Percentiles rank a stretch among this genome's conserved stretches.
phyloP scores from a whole-genome alignment of 176 grass and related monocot species.

The Pontederia paniculata region DNA sequence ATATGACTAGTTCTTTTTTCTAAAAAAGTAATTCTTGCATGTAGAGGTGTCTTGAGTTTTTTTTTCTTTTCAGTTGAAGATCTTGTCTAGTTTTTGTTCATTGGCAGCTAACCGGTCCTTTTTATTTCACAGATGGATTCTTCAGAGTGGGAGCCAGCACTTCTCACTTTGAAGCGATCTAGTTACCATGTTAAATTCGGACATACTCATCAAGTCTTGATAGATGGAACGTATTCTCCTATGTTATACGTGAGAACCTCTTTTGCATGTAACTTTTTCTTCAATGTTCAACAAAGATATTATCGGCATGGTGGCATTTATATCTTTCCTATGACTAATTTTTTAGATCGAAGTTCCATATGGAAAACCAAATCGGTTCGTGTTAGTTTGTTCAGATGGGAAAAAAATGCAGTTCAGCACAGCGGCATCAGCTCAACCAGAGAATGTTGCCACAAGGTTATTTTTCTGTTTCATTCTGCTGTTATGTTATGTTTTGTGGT shows the following conservation, averaged over 20 bases:
- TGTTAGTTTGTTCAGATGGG: slow-evolving; percentile 26
- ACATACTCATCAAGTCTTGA: slow-evolving; percentile 26
- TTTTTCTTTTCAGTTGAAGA: too few relatives aligned
- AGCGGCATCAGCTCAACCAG: too few relatives aligned
- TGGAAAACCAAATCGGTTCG: slow-evolving; percentile 68
- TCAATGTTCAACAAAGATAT: not conserved
- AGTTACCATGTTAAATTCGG: slow-evolving; percentile 45
- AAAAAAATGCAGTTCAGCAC: too few relatives aligned
- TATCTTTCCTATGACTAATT: slow-evolving; percentile 19
- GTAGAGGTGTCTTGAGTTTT: too few relatives aligned
- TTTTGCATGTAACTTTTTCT: not conserved
- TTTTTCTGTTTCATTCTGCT: too few relatives aligned
- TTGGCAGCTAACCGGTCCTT: not conserved
- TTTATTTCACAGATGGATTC: slow-evolving; percentile 30
- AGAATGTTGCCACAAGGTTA: too few relatives aligned
- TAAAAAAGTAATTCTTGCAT: too few relatives aligned
- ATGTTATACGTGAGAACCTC: slow-evolving; percentile 35
- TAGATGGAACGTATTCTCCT: slow-evolving; percentile 69
- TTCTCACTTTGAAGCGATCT: slow-evolving; percentile 36
- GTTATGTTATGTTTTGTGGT: too few relatives aligned
- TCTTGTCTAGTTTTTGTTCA: too few relatives aligned
- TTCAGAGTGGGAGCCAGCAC: slow-evolving; percentile 39
- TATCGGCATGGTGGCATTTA: not conserved
- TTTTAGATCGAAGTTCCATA: slow-evolving; percentile 71
- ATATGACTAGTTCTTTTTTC: too few relatives aligned